These are phyloP conservation scores for Fusarium lateritium DNA, from an alignment of 2,329 filamentous ascomycete genomes.

Conservation along the genomic window DNA sequence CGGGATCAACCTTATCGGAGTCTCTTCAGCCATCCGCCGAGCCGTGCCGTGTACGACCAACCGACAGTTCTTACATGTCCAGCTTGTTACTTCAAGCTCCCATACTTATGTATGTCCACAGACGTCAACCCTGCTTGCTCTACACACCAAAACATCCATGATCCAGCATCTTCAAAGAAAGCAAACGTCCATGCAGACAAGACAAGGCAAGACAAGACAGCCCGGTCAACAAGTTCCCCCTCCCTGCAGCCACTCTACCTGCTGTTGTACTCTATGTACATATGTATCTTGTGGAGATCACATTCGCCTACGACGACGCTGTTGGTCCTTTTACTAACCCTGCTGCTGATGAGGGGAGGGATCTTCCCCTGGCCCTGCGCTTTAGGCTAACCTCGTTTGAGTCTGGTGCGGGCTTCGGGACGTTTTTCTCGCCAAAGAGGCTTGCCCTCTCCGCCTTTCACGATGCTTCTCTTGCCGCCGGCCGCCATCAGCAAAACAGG, in stretches of 20 bases:
- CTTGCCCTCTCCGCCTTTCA: constrained; percentile 56
- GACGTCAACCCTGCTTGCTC: constrained; percentile 1
- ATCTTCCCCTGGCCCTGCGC: constrained; percentile 22
- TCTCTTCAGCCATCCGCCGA: constrained; percentile 16
- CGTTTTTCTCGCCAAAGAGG: constrained; percentile 45
- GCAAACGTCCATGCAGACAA: constrained; percentile 41
- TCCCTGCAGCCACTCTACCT: constrained; percentile 50
- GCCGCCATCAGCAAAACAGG: constrained; percentile 43
- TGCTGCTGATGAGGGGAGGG: constrained; percentile 29
- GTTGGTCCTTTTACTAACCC: constrained; percentile 29
- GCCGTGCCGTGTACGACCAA: constrained; percentile 13
- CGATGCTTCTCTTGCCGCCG: constrained; percentile 57
- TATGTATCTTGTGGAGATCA: constrained; percentile 35
- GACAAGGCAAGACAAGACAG: not conserved
- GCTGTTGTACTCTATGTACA: constrained; percentile 7
- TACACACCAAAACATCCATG: constrained; percentile 5
- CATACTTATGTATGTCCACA: not conserved
- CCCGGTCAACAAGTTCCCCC: constrained; percentile 8
- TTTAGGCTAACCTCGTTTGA: constrained; percentile 26
- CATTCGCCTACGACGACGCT: constrained; percentile 14
- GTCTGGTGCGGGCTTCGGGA: constrained; percentile 39
- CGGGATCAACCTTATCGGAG: constrained; percentile 38
- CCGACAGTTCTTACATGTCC: not conserved
- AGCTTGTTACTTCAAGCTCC: no score
- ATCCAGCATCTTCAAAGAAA: constrained; percentile 4